Evolutionary conservation across 495 filamentous ascomycete species (phyloP), one percentile per base, ranked within the genome.

Genomic region (Antarctomyces pellizariae): DNA sequence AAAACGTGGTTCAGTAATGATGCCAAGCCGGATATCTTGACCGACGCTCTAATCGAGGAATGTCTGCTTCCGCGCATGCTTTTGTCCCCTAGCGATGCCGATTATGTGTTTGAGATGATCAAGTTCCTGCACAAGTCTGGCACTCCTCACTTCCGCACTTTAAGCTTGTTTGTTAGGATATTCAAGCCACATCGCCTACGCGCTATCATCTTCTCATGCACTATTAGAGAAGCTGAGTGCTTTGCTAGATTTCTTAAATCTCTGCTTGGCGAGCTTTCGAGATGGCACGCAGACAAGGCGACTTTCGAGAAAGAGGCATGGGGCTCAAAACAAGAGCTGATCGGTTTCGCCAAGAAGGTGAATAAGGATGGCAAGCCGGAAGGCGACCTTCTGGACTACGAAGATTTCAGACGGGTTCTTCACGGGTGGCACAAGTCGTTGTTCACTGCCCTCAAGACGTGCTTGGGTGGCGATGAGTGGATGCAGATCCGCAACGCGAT

Each of bases 401-500:
- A 90, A 38, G 70, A 78, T 16, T 99, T 79, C 53, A 66, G 78
- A 12, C 69, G 75, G 33, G 49, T 89, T 5, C 56, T 92, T 10
- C 79, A 73, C 54, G 75, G 75, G 36, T 99, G 83, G 83, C 89
- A 99, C 48, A 65, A 69, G 21, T 57, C 69, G 15, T 50, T 99
- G 16, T 66, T 67, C 38, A 56, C 47, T 10, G 77, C 82, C 2
- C 47, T 99, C 22, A 76, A 76, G 38, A 58, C 53, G 11, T 92
- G 83, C 46, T 57, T 95, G 14, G 59, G 62, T 9, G 65, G 68
- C 7, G 67, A 60, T 34, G 83, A 99, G 44, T 99, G 86, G 60
- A 95, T 92, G 80, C 82, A 92, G 45, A 91, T 95, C 42, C 67
- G 79, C 7, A 99, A 99, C 43, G 77, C 82, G 17, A 89, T 93